Conservation (phyloP, 73 alveolate genomes). For the Paramecium sexaurelia region DNA sequence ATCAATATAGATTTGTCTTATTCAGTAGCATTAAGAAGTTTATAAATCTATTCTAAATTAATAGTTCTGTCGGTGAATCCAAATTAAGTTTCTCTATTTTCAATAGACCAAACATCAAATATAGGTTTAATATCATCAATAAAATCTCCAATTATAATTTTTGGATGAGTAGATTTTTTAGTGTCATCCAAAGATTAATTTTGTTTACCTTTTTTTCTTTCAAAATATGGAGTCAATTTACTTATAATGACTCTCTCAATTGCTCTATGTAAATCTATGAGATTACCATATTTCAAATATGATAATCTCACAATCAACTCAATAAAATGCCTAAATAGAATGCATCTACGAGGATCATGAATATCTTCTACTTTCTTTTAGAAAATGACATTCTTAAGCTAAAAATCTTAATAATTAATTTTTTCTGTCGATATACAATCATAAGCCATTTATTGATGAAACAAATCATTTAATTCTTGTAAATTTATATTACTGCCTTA, state of each 20-base stretch:
- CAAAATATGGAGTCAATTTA: conserved; percentile 56
- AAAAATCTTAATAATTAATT: conserved; percentile 71
- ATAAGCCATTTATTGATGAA: conserved; percentile 68
- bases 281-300: conserved; percentile 68
- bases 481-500: conserved; percentile 56
- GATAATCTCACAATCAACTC: conserved; percentile 72
- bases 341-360: conserved; percentile 63
- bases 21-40: conserved; percentile 4
- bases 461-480: conserved; percentile 56
- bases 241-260: conserved; percentile 37
- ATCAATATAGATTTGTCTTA: background rate
- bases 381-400: conserved; percentile 83
- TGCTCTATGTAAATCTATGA: conserved; percentile 63
- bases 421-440: conserved; percentile 71
- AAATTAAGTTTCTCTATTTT: conserved; percentile 8
- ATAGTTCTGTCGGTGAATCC: conserved; percentile 49
- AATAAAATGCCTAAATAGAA: conserved; percentile 69
- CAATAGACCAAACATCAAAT: conserved; percentile 1
- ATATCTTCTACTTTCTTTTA: conserved; percentile 71
- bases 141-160: background rate
- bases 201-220: conserved; percentile 54
- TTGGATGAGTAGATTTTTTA: conserved; percentile 22
- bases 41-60: background rate
- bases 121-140: background rate
- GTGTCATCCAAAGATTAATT: conserved; percentile 47